Base-by-base conservation (phyloP, 2,329 filamentous ascomycete species). In the Lecanoromycetidae sp. region DNA sequence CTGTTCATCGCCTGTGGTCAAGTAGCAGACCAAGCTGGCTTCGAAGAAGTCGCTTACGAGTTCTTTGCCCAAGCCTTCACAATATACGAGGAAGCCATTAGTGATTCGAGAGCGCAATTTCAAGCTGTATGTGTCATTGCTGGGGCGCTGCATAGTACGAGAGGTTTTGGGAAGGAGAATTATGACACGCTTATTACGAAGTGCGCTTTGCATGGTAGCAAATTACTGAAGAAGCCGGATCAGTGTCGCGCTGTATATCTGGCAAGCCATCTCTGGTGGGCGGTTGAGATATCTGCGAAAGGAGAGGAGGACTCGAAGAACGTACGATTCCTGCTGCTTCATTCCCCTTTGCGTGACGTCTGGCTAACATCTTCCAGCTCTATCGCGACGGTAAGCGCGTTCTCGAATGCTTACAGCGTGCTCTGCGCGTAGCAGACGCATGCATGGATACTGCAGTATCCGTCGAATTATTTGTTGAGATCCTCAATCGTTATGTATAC, bases 181-280 rank as follows among this genome's bases (percentile, higher is more conserved):
- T 98, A 96, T 65, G 93, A 98, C 63, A 98, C 91, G 0, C 72
- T 98, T 27, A 98, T 98, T 61, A 98, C 91, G 8, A 98, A 98
- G 67, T 93, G 87, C 56, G 90, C 93, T 2, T 75, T 96, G 56
- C 93, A 98, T 61, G 90, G 91, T 15, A 95, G 88, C 68, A 98
- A 96, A 64, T 71, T 98, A 55, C 74, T 98, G 57, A 90, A 94
- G 66, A 98, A 98, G 69, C 93, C 91, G 1, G 91, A 98, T 63
- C 91, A 98, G 67, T 98, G 91, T 63, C 80, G 91, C 20, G 91
- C 91, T 0, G 91, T 98, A 9, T 98, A 96, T 60, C 70, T 98
- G 56, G 91, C 91, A 3, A 95, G 88, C 63, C 91, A 98, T 65
- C 68, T 98, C 44, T 98, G 91, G 91, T 98, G 91, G 91, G 86